Evolutionary conservation across 73 alveolate species (phyloP), one percentile per base, ranked within the genome.

Genomic region (Blepharisma stoltei): DNA sequence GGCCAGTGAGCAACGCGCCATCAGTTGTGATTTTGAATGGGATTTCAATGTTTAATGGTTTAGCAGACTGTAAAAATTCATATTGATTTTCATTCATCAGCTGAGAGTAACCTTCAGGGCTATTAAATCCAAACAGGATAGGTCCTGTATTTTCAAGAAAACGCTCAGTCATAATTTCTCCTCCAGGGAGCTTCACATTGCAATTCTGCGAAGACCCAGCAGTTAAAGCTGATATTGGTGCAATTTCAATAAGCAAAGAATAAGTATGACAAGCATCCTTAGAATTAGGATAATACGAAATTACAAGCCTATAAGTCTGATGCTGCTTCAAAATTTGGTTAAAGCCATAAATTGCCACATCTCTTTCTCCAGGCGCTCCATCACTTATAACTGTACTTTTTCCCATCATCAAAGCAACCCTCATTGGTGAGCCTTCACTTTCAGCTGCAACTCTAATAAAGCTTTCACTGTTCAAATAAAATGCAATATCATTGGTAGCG

Each of bases 341-440:
- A 2, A 60, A 18, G 14, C n/a, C 14, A 60, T 60, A 60, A 20
- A 60, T 60, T 18, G 45, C n/a, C 0, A 38, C 46, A 52, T 52
- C 23, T 52, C 23, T 52, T 52, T 11, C 66, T 8, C 46, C 14
- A 8, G 14, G 2, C 4, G n/a, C 46, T 20, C 45, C 45, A 14
- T 18, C 73, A 2, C 14, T 25, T 25, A 18, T 25, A 38, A 60
- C 23, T 20, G 11, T 25, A 5, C 23, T 38, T 2, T n/a, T 14
- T 20, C 73, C 73, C 23, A 14, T 60, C 37, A n/a, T 14, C 2
- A 60, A 14, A 20, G 49, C 5, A 14, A 60, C 46, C 11, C 14
- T 60, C 73, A 60, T 60, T 60, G 73, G 73, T 1, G 73, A 60
- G 46, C 45, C 73, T 20, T n/a, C 37, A 25, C 73, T 60, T 60